phyloP scores from a whole-genome alignment of 2,329 filamentous ascomycete species.

The Torrubiella hemipterigena region DNA sequence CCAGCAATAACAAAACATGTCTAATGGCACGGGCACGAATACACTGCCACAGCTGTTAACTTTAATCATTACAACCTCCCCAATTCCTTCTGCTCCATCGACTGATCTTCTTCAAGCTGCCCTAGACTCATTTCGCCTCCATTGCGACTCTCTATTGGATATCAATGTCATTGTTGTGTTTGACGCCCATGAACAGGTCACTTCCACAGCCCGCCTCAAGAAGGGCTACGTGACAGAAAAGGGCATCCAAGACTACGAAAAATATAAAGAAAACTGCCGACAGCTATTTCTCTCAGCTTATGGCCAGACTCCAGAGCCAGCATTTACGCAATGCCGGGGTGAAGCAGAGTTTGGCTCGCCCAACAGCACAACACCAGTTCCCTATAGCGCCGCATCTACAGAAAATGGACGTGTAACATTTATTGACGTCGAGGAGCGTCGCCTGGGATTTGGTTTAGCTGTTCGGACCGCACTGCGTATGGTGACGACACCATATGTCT shows the following conservation, averaged over 20 bases:
- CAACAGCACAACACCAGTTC: conserved; percentile 20
- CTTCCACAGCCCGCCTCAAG: conserved; percentile 31
- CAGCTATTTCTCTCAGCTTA: conserved; percentile 17
- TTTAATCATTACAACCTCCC: conserved; percentile 39
- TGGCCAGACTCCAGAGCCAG: background rate
- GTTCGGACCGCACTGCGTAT: conserved; percentile 38
- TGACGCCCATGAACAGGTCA: conserved; percentile 38
- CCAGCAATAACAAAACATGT: too few species aligned
- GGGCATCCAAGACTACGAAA: conserved; percentile 25
- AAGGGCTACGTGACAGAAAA: conserved; percentile 38
- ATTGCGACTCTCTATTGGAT: conserved; percentile 26
- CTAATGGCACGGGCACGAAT: conserved; percentile 22
- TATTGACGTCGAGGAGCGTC: conserved; percentile 31
- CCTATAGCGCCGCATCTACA: conserved; percentile 22
- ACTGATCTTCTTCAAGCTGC: conserved; percentile 37
- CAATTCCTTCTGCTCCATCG: conserved; percentile 40
- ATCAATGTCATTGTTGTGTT: conserved; percentile 39
- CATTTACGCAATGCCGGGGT: conserved; percentile 10
- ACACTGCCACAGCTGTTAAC: conserved; percentile 10
- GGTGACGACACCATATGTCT: conserved; percentile 37
- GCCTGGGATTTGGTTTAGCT: conserved; percentile 40
- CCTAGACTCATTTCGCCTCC: conserved; percentile 27
- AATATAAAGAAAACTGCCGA: conserved; percentile 37
- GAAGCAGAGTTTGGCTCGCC: conserved; percentile 36
- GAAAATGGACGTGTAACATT: conserved; percentile 28